A percentile compares a stretch with the other conserved stretches of the same genome.
These are phyloP conservation scores for Dendrobium catenatum DNA, from an alignment of 106 monocot species.

Conservation along the genomic window DNA sequence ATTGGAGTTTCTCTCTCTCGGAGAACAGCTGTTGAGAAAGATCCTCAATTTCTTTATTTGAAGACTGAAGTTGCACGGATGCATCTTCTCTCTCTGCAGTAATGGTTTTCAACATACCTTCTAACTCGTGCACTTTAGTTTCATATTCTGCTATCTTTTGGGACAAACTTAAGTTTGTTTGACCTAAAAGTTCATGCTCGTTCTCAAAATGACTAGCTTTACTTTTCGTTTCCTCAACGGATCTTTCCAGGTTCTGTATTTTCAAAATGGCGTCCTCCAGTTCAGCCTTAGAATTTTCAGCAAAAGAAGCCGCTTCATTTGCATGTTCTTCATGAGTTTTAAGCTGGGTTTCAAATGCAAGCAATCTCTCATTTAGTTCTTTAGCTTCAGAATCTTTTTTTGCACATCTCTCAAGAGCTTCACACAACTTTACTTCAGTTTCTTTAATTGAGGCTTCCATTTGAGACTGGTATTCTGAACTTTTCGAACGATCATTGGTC, in stretches of 20 bases:
- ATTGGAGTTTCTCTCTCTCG: constrained; percentile 48
- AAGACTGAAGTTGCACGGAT: constrained; percentile 34
- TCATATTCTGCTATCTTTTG: constrained; percentile 43
- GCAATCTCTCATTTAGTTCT: constrained; percentile 45
- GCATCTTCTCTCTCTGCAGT: constrained; percentile 48
- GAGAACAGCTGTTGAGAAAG: constrained; percentile 34
- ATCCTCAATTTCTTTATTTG: constrained; percentile 36
- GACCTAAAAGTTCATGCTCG: constrained; percentile 43
- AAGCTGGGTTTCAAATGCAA: constrained; percentile 38
- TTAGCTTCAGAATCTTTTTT: constrained; percentile 49
- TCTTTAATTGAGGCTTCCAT: constrained; percentile 51
- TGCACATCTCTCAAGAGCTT: constrained; percentile 43
- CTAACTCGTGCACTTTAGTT: constrained; percentile 46
- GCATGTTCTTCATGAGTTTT: constrained; percentile 45
- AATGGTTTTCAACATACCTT: constrained; percentile 26
- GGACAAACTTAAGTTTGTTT: constrained; percentile 46
- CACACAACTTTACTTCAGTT: constrained; percentile 41
- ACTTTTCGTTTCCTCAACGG: constrained; percentile 20
- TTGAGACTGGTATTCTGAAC: constrained; percentile 45
- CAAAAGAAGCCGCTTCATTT: constrained; percentile 25
- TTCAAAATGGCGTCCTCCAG: constrained; percentile 49
- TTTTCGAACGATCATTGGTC: constrained; percentile 52
- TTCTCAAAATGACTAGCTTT: constrained; percentile 26
- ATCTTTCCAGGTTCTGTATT: constrained; percentile 31
- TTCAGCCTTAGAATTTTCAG: constrained; percentile 33